Conservation (phyloP, 768 basidiomycete species). For the Suillus occidentalis region DNA sequence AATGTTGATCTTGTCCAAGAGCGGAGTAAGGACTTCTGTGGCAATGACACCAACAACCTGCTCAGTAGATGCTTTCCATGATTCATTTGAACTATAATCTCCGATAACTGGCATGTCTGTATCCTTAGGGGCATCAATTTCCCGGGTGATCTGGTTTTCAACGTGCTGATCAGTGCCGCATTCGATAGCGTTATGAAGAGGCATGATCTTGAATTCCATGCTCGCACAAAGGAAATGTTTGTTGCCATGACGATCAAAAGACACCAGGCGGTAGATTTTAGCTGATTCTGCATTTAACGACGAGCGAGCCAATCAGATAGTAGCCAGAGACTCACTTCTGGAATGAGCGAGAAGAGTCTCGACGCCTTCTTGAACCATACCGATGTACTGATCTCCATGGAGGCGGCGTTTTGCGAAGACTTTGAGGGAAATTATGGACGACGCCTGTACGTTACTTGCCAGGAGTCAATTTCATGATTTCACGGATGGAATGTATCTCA, state of each 20-base stretch:
- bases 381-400: slow-evolving; percentile 10
- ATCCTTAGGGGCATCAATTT: no score
- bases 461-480: not conserved
- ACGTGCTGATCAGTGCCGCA: not conserved
- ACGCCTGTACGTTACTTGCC: slow-evolving; percentile 6
- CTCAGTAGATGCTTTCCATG: not conserved
- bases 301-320: no score
- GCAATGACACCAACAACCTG: not conserved
- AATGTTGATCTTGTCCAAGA: slow-evolving; percentile 12
- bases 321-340: not conserved
- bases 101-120: not conserved
- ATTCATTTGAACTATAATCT: not conserved
- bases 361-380: slow-evolving; percentile 6
- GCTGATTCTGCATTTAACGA: not conserved
- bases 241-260: not conserved
- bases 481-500: not conserved
- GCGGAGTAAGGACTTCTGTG: slow-evolving; percentile 6
- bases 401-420: slow-evolving; percentile 9
- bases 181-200: not conserved
- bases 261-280: not conserved
- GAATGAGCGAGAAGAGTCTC: slow-evolving; percentile 2
- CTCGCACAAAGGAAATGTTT: not conserved
- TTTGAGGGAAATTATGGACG: slow-evolving; percentile 8
- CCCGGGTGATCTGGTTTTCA: not conserved
- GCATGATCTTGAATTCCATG: not conserved